A percentile compares a stretch with the other conserved stretches of the same genome.
phyloP scores from a whole-genome alignment of 495 filamentous ascomycete genomes.

The Aspergillus haitiensis region DNA sequence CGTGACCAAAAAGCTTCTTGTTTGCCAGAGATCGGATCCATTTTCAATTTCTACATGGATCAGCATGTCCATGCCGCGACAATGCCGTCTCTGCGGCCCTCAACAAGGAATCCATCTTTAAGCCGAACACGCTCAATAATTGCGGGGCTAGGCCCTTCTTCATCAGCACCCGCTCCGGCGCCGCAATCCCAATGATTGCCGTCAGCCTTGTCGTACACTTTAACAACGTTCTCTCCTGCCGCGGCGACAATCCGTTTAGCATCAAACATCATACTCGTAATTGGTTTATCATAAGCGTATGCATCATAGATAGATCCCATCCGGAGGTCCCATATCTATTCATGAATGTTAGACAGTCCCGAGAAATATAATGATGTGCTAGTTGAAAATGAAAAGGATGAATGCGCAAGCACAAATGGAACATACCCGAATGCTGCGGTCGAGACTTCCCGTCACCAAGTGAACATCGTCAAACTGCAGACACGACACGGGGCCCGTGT shows the following conservation, averaged over 20 bases:
- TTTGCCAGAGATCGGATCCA: background rate
- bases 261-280: slow-evolving; percentile 99
- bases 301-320: slow-evolving; percentile 95
- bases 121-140: slow-evolving; percentile 87
- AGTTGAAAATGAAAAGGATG: background rate
- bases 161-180: slow-evolving; percentile 66
- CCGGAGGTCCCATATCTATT: slow-evolving; percentile 96
- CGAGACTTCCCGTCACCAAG: slow-evolving; percentile 89
- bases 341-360: slow-evolving; percentile 16
- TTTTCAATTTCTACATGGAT: slow-evolving; percentile 13
- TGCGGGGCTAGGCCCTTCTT: slow-evolving; percentile 58
- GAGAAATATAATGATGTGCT: background rate
- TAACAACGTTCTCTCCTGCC: slow-evolving; percentile 87
- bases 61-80: slow-evolving; percentile 92
- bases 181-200: slow-evolving; percentile 97
- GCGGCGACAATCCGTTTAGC: slow-evolving; percentile 85
- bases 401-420: background rate
- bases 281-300: slow-evolving; percentile 88
- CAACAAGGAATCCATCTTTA: slow-evolving; percentile 90
- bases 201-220: slow-evolving; percentile 97
- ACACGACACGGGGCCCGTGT: slow-evolving; percentile 93
- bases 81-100: slow-evolving; percentile 83
- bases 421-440: slow-evolving; percentile 91
- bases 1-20: background rate
- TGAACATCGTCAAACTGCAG: slow-evolving; percentile 97